These are phyloP conservation scores for Diplodia corticola DNA, from an alignment of 2,329 filamentous ascomycete genomes.

Conservation along the genomic window DNA sequence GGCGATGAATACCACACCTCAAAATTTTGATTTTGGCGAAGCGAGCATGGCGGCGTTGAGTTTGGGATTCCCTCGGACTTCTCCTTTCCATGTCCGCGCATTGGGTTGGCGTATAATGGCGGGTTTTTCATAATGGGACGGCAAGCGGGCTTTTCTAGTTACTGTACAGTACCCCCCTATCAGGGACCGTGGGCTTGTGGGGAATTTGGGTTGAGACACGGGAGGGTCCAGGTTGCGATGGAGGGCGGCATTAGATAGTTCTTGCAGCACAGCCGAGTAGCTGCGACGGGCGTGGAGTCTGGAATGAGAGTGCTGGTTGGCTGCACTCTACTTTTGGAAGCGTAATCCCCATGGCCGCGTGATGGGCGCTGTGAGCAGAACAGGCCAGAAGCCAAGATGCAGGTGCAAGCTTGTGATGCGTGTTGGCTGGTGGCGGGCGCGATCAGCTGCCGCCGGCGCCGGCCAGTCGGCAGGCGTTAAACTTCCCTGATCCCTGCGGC, in stretches of 20 bases:
- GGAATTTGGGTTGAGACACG: neutral
- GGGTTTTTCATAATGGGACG: neutral
- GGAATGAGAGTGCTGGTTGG: neutral
- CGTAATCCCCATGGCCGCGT: neutral
- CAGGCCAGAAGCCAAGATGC: neutral
- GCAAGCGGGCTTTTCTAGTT: neutral
- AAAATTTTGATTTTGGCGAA: constrained; percentile 6
- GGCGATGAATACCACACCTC: neutral
- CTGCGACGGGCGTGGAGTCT: neutral
- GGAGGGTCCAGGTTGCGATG: neutral
- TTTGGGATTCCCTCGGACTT: neutral
- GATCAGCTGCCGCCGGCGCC: constrained; percentile 2
- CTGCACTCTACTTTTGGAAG: neutral
- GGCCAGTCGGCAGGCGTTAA: neutral
- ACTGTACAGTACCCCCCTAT: constrained; percentile 11
- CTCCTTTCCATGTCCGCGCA: neutral
- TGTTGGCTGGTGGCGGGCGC: neutral
- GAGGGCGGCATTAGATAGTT: neutral
- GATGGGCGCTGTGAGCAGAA: neutral
- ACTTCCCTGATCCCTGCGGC: neutral
- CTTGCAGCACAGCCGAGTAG: neutral
- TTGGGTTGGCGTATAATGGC: constrained; percentile 11
- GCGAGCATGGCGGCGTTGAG: constrained; percentile 20
- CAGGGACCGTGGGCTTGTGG: neutral
- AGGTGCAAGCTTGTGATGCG: neutral